Evolutionary conservation across 139 green algal genomes (phyloP), one percentile per base, ranked within the genome.

Genomic region (Prasinococcaceae sp.): DNA sequence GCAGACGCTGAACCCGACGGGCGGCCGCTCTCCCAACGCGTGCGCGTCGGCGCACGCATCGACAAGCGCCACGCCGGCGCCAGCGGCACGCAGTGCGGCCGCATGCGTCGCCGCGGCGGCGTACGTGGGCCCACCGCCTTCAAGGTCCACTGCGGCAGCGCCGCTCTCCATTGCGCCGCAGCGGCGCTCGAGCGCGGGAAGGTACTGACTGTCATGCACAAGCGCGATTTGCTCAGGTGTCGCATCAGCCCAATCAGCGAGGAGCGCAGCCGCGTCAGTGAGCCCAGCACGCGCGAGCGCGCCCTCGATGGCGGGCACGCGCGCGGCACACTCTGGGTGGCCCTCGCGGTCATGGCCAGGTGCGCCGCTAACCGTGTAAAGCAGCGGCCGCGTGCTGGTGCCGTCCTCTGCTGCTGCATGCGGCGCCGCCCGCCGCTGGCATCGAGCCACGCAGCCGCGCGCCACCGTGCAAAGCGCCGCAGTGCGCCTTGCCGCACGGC

Each of bases 1-100:
- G 46, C 78, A 79, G 49, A 92, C 50, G 12, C 68, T 75, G 53
- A 92, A 87, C 2, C 64, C 82, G 6, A 63, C 45, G 3, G 42
- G 53, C 22, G 30, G 46, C 30, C 29, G 20, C 3, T 4, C 30
- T 14, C 48, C 23, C 30, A 9, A 4, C 48, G 3, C 32, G 4
- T 6, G 8, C 29, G 48, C 30, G 4, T 27, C 6, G 30, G 20
- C 30, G 8, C 16, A 17, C 37, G 25, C 48, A 37, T 65, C 57
- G 16, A 65, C 57, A 33, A 65, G 57, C 57, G 37, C 45, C 28
- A 51, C 51, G 32, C 43, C 47, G 9, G 47, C 57, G 17, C 57
- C 57, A 3, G 25, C 28, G 14, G 30, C 26, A 29, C 26, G 27
- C 24, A 65, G 20, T 25, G 57, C 57, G 14, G 44, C 57, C 1